Evolutionary conservation across 2,329 filamentous ascomycete species (phyloP).

Genomic region (Aspergillus sp.): DNA sequence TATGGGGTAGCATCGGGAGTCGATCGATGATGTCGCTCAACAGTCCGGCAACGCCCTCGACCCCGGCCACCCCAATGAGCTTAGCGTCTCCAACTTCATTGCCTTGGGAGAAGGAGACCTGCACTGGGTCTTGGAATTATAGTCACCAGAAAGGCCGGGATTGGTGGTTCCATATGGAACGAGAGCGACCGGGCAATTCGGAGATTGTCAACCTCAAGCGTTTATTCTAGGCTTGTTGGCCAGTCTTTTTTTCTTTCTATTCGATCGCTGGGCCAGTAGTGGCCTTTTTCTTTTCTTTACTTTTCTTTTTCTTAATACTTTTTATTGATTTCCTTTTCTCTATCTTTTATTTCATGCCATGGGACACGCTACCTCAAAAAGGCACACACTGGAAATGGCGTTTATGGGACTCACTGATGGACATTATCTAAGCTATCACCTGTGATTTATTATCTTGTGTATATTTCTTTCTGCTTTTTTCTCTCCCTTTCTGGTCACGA

Average conservation of each 20-base stretch:
- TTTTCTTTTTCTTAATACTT: not conserved
- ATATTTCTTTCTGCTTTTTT: not conserved
- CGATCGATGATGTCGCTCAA: constrained; percentile 19
- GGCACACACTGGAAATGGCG: constrained; percentile 2
- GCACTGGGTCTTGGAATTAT: constrained; percentile 38
- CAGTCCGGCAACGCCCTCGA: constrained; percentile 23
- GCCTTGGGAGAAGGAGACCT: constrained; percentile 36
- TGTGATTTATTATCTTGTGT: not conserved
- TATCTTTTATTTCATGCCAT: constrained; percentile 2
- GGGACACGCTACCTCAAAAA: constrained; percentile 1
- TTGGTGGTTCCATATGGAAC: constrained; percentile 40
- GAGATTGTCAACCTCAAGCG: constrained; percentile 26
- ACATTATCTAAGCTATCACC: not conserved
- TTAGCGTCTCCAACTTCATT: constrained; percentile 17
- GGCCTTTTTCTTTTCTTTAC: no score
- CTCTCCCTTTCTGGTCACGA: not conserved
- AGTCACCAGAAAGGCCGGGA: constrained; percentile 33
- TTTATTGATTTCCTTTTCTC: not conserved
- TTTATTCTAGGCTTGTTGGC: constrained; percentile 17
- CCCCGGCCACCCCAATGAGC: constrained; percentile 25
- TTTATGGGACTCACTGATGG: constrained; percentile 1
- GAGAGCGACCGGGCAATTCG: constrained; percentile 28
- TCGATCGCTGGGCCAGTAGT: no score
- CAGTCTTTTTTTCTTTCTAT: not conserved
- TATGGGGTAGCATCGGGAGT: constrained; percentile 27